These are phyloP conservation scores for Termitomyces sp. DNA, from an alignment of 768 basidiomycete genomes.

Conservation along the genomic window DNA sequence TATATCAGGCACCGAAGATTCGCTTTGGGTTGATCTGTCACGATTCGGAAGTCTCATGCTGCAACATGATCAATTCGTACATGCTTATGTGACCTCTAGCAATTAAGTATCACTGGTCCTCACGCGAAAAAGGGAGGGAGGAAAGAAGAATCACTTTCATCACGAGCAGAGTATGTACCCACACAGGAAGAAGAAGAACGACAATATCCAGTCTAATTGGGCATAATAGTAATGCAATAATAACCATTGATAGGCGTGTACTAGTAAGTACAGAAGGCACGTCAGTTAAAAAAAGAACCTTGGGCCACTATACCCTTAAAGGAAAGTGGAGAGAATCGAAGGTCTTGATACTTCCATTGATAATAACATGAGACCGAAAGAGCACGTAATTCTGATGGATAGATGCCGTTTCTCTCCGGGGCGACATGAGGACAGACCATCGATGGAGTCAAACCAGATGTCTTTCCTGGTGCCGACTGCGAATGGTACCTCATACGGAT, in stretches of 20 bases:
- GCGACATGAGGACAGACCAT: background rate
- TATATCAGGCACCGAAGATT: no score
- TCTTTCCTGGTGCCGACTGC: background rate
- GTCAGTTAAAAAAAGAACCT: background rate
- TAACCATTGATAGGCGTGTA: no score
- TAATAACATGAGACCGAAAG: background rate
- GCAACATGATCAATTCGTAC: no score
- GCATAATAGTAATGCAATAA: background rate
- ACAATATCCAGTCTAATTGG: background rate
- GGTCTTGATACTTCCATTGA: background rate
- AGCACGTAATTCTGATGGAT: background rate
- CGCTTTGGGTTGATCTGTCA: no score
- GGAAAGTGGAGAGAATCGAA: background rate
- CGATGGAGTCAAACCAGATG: background rate
- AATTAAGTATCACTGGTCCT: background rate
- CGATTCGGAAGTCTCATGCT: no score
- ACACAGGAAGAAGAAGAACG: background rate
- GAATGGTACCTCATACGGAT: background rate
- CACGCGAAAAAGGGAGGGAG: background rate
- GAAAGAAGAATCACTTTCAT: background rate
- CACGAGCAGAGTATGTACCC: no score
- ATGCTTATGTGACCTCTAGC: no score
- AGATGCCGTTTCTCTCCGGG: conserved; percentile 1
- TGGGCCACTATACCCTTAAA: background rate
- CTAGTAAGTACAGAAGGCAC: background rate